Evolutionary conservation across 345 rosid species (phyloP), one percentile per base, ranked within the genome.

Genomic region (Abelmoschus esculentus): DNA sequence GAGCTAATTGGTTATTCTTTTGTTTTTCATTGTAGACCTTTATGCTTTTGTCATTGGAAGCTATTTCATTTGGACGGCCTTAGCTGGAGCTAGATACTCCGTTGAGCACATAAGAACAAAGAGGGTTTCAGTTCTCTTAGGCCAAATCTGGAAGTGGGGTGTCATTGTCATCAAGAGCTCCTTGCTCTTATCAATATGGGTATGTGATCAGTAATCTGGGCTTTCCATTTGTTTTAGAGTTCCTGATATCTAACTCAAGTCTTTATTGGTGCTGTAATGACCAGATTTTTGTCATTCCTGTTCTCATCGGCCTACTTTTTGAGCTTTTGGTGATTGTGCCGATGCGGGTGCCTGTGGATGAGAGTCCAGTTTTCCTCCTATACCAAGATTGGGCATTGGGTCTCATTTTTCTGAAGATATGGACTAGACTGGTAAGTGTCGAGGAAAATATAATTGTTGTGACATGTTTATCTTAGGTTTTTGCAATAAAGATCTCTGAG

Each of bases 311-410:
- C 14, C 90, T 92, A 72, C 92, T 96, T 59, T 92, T 92, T 78
- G 99, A 96, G 87, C 97, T 96, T 60, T 69, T 96, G 87, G 97
- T 96, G 70, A 90, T 96, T 81, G 99, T 92, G 61, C 99, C 99
- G 3, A 89, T 96, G 98, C 85, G 99, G 74, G 98, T 96, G 66
- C 99, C 98, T n/a, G 96, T 90, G 66, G 98, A 96, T 70, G 99
- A 96, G 82, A 96, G 99, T 78, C 99, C 99, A 4, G 99, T 96
- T 70, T 96, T 96, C 82, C 96, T 96, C 69, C 79, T 96, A 55
- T 96, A 96, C 78, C 99, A 96, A 78, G 98, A 96, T 73, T 96
- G 99, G 99, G 98, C 99, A 17, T 81, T 96, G 67, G 99, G 98
- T 44, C 92, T 96, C 36, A 90, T 96, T 75, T 90, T 96, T 75